Conservation (phyloP, 2,329 filamentous ascomycete species). For the Aurifilum marmelostoma region DNA sequence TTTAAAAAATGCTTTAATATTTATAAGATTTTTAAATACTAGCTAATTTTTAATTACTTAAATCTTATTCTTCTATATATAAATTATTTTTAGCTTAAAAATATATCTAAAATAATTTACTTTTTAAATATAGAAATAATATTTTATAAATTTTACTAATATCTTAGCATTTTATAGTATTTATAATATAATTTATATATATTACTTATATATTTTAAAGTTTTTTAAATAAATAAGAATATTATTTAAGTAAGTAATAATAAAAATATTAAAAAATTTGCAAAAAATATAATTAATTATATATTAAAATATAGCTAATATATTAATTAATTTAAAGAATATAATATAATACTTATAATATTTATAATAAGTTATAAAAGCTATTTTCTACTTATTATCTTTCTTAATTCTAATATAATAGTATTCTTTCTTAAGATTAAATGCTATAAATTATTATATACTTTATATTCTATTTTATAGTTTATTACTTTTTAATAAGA, state of each 20-base stretch:
- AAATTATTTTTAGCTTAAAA: background rate
- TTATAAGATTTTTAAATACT: background rate
- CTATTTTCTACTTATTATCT: background rate
- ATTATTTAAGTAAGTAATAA: background rate
- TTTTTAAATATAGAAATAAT: background rate
- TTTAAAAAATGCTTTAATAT: background rate
- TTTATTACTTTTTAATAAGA: background rate
- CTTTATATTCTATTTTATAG: background rate
- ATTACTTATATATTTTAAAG: background rate
- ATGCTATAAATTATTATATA: background rate
- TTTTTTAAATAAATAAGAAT: background rate
- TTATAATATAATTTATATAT: background rate
- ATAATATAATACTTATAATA: too few species aligned
- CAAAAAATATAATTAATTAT: background rate
- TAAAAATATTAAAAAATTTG: background rate
- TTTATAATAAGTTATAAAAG: too few species aligned
- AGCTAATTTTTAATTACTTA: background rate
- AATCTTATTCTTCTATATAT: background rate
- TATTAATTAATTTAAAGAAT: background rate
- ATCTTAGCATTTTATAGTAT: background rate
- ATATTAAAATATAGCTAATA: background rate
- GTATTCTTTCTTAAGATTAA: background rate
- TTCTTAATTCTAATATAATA: background rate
- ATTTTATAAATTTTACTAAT: background rate
- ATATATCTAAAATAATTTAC: background rate